Percentiles rank a stretch among this genome's conserved stretches.
Conservation (phyloP, 768 basidiomycete species). For the Chalciporus sphaerocephalus region DNA sequence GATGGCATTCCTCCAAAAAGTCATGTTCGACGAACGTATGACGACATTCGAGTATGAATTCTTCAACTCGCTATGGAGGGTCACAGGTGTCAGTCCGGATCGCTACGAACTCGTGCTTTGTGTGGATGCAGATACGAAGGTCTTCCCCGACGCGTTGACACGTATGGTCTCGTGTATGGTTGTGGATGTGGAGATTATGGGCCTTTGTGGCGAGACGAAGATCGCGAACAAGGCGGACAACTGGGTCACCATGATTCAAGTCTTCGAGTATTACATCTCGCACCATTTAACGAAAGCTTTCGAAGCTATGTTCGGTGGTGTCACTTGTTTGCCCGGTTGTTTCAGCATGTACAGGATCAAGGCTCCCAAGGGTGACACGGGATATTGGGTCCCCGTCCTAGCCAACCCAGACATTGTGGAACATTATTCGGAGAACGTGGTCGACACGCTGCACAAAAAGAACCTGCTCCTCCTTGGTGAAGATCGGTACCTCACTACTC, state of each 20-base stretch:
- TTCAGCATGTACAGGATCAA: constrained; percentile 99
- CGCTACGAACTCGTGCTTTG: constrained; percentile 93
- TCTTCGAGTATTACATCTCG: constrained; percentile 99
- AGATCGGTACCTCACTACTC: constrained; percentile 97
- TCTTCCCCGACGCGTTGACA: constrained; percentile 96
- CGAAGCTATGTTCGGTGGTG: constrained; percentile 99
- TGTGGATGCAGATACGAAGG: constrained; percentile 97
- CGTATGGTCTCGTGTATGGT: constrained; percentile 97
- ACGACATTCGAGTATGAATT: constrained; percentile 99
- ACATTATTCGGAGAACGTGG: constrained; percentile 98
- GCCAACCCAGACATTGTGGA: constrained; percentile 99
- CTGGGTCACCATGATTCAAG: constrained; percentile 99
- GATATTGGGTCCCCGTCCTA: constrained; percentile 97
- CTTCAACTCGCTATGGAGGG: constrained; percentile 97
- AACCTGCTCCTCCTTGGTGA: constrained; percentile 95
- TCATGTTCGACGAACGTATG: constrained; percentile 99
- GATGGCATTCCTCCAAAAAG: constrained; percentile 97
- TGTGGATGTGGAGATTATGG: constrained; percentile 97
- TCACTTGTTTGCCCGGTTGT: constrained; percentile 98
- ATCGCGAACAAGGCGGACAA: constrained; percentile 99
- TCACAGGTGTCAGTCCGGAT: constrained; percentile 93
- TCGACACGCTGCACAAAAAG: constrained; percentile 99
- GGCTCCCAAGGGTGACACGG: constrained; percentile 92
- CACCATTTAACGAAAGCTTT: constrained; percentile 99
- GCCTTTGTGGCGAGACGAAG: constrained; percentile 98